Evolutionary conservation across 352 stramenopile species (phyloP).

Genomic region (Phytophthora capsici): DNA sequence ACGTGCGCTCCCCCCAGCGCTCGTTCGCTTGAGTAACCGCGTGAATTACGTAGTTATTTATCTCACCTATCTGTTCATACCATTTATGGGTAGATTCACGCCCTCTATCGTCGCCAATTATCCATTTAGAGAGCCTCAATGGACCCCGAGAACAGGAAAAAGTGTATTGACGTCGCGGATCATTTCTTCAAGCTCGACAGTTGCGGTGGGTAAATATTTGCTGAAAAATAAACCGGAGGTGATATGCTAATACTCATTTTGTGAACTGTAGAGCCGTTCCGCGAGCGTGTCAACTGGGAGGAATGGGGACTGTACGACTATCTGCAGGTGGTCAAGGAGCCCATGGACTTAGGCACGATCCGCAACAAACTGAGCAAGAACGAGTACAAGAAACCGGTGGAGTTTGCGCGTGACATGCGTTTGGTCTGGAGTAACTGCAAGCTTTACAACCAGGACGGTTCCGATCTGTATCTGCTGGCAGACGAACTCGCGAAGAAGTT

Average conservation of each 20-base stretch:
- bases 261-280: conserved; percentile 72
- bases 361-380: conserved; percentile 77
- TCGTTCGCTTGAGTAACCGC: background rate
- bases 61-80: conserved; percentile 15
- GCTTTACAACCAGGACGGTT: conserved; percentile 91
- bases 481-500: conserved; percentile 90
- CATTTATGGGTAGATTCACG: conserved; percentile 11
- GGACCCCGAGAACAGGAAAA: conserved; percentile 83
- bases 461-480: conserved; percentile 86
- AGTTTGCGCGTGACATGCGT: conserved; percentile 86
- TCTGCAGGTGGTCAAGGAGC: conserved; percentile 90
- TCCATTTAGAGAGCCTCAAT: conserved; percentile 31
- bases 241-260: conserved; percentile 2
- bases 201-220: conserved; percentile 47
- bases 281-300: conserved; percentile 90
- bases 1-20: background rate
- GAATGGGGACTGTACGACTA: conserved; percentile 93
- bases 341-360: conserved; percentile 93
- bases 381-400: conserved; percentile 85
- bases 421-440: conserved; percentile 90
- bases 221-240: background rate
- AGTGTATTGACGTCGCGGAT: conserved; percentile 82
- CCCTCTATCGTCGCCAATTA: conserved; percentile 2
- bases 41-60: background rate
- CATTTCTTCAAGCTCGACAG: conserved; percentile 84